phyloP scores from a whole-genome alignment of 2,329 filamentous ascomycete species.

The Clarireedia hainanense region DNA sequence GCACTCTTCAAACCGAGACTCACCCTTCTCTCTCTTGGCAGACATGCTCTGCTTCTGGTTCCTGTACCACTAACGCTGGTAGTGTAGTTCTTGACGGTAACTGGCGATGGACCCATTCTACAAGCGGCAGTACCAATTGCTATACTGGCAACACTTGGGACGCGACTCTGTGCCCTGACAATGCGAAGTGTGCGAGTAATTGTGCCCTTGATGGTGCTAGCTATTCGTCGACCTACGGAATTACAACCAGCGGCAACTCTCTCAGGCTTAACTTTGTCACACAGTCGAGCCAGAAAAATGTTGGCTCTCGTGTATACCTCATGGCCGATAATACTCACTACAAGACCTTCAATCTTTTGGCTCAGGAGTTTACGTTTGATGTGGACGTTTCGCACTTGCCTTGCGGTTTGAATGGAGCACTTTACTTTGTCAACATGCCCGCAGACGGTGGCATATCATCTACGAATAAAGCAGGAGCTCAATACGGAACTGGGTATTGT shows the following conservation, averaged over 20 bases:
- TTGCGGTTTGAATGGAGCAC: slow-evolving; percentile 64
- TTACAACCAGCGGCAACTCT: slow-evolving; percentile 42
- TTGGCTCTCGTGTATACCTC: slow-evolving; percentile 54
- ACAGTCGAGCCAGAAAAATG: slow-evolving; percentile 37
- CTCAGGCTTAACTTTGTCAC: slow-evolving; percentile 52
- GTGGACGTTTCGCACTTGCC: slow-evolving; percentile 61
- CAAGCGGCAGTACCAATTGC: slow-evolving; percentile 32
- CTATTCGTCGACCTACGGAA: slow-evolving; percentile 45
- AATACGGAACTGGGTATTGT: slow-evolving; percentile 57
- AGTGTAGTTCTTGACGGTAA: slow-evolving; percentile 47
- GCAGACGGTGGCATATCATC: slow-evolving; percentile 48
- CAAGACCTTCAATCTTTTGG: slow-evolving; percentile 55
- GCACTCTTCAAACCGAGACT: slow-evolving; percentile 37
- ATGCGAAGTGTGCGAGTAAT: slow-evolving; percentile 38
- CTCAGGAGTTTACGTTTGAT: slow-evolving; percentile 65
- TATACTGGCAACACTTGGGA: slow-evolving; percentile 38
- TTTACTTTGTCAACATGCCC: slow-evolving; percentile 59
- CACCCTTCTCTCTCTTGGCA: slow-evolving; percentile 47
- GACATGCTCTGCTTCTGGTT: slow-evolving; percentile 39
- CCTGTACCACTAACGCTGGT: slow-evolving; percentile 40
- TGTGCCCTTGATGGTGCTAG: slow-evolving; percentile 48
- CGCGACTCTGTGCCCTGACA: slow-evolving; percentile 35
- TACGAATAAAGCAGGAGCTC: slow-evolving; percentile 48
- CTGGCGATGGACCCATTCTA: slow-evolving; percentile 49
- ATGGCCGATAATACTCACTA: slow-evolving; percentile 55